phyloP scores from a whole-genome alignment of 192 early-diverging fungal species.

The Dissophora globulifera region DNA sequence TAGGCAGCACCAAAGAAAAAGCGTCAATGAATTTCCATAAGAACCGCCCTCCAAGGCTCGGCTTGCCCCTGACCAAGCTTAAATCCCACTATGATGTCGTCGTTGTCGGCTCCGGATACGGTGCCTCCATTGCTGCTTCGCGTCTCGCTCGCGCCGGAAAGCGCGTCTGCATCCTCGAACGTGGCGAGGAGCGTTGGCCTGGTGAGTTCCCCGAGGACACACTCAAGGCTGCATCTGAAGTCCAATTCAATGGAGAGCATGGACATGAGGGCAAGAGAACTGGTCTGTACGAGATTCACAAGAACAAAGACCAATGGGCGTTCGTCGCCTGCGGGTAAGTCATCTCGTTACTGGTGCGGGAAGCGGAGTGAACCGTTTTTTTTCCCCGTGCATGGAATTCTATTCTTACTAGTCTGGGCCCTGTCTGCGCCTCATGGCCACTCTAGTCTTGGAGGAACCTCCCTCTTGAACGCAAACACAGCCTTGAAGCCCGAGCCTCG shows the following conservation, averaged over 20 bases:
- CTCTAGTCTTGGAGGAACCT: conserved; percentile 59
- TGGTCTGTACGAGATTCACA: conserved; percentile 54
- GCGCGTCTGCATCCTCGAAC: conserved; percentile 55
- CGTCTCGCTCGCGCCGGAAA: conserved; percentile 56
- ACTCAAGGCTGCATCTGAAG: conserved; percentile 36
- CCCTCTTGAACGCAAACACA: conserved; percentile 58
- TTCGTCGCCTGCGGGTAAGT: conserved; percentile 56
- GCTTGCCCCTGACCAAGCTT: conserved; percentile 34
- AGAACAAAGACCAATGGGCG: conserved; percentile 54
- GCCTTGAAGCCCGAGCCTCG: conserved; percentile 54
- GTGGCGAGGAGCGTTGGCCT: conserved; percentile 59
- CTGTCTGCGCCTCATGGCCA: not conserved
- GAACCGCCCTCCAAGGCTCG: conserved; percentile 29
- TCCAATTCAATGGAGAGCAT: conserved; percentile 45
- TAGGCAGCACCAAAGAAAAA: not conserved
- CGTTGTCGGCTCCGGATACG: conserved; percentile 60
- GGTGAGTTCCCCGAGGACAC: conserved; percentile 56
- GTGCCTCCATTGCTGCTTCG: conserved; percentile 57
- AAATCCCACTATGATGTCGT: conserved; percentile 56
- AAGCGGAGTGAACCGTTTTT: too few relatives aligned
- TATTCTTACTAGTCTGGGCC: too few relatives aligned
- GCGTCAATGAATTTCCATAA: conserved; percentile 19
- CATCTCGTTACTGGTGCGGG: too few relatives aligned
- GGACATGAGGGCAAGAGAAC: conserved; percentile 49
- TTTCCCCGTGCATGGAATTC: too few relatives aligned